These are phyloP conservation scores for Aspergillus pseudoglaucus DNA, from an alignment of 2,329 filamentous ascomycete species.

Conservation along the genomic window DNA sequence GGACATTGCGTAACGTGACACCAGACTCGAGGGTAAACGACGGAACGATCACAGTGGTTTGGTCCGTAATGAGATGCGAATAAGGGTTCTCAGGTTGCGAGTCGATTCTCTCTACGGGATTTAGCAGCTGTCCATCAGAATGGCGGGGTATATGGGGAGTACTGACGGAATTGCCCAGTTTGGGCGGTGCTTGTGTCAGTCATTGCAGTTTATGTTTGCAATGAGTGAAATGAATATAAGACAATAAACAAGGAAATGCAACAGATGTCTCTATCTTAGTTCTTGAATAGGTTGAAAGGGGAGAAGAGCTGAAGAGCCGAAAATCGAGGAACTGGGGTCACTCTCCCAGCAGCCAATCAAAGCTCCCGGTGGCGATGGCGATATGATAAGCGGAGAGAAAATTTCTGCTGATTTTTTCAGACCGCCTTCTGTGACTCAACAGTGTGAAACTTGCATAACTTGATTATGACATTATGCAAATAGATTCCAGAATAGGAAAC, in stretches of 20 bases:
- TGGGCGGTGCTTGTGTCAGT: conserved; percentile 14
- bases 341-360: not conserved
- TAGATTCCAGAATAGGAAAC: too few species aligned
- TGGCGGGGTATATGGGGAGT: conserved; percentile 9
- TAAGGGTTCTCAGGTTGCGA: conserved; percentile 89
- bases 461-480: too few species aligned
- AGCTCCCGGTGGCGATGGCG: not conserved
- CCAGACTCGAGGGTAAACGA: conserved; percentile 91
- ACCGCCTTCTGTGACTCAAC: not conserved
- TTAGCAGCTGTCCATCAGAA: conserved; percentile 40
- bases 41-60: conserved; percentile 78
- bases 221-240: not conserved
- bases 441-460: not conserved
- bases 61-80: conserved; percentile 75
- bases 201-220: conserved; percentile 13
- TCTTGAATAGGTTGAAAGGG: not conserved
- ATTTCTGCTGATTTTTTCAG: not conserved
- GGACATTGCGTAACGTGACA: conserved; percentile 69
- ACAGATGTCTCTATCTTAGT: not conserved
- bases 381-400: not conserved
- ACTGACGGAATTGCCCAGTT: conserved; percentile 33
- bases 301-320: not conserved
- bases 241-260: not conserved
- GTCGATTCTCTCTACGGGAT: conserved; percentile 49
- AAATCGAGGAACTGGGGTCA: not conserved